These are phyloP conservation scores for Fusarium sulawesiense DNA, from an alignment of 2,329 filamentous ascomycete species.

Conservation along the genomic window DNA sequence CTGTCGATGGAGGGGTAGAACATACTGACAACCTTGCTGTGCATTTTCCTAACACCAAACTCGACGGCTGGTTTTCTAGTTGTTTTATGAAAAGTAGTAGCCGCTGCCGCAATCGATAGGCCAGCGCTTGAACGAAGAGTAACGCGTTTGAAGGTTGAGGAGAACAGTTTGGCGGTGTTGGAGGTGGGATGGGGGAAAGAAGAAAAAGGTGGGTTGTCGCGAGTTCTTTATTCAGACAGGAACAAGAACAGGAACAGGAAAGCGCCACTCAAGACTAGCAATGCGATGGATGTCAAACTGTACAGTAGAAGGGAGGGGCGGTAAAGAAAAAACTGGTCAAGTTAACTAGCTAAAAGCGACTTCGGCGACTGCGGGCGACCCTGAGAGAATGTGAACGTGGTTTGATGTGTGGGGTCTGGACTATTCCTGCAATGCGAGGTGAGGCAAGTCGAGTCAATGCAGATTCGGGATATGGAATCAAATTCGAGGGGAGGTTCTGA, in stretches of 20 bases:
- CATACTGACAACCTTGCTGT: constrained; percentile 90
- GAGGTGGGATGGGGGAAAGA: constrained; percentile 4
- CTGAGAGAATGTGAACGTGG: constrained; percentile 12
- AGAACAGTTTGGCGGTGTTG: constrained; percentile 86
- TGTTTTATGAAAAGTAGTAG: constrained; percentile 69
- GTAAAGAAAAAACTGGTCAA: constrained; percentile 16
- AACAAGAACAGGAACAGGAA: not conserved
- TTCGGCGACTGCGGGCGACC: constrained; percentile 24
- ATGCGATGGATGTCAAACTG: not conserved
- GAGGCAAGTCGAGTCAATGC: constrained; percentile 11
- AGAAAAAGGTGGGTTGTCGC: constrained; percentile 28
- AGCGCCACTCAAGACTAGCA: constrained; percentile 15
- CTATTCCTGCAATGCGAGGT: constrained; percentile 16
- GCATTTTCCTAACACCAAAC: constrained; percentile 74
- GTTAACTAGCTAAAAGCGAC: constrained; percentile 21
- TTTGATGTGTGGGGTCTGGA: constrained; percentile 14
- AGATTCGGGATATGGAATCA: constrained; percentile 28
- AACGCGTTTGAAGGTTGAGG: constrained; percentile 78
- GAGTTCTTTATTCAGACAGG: constrained; percentile 24
- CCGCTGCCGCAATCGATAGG: constrained; percentile 76
- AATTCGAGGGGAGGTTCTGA: constrained; percentile 26
- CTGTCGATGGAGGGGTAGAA: constrained; percentile 48
- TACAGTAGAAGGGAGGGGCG: constrained; percentile 13
- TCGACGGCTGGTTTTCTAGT: constrained; percentile 51
- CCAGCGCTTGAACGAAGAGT: constrained; percentile 80